A percentile compares a stretch with the other conserved stretches of the same genome.
Conservation (phyloP, 805 yeast genomes). For the Saccharomycopsis guyanensis region DNA sequence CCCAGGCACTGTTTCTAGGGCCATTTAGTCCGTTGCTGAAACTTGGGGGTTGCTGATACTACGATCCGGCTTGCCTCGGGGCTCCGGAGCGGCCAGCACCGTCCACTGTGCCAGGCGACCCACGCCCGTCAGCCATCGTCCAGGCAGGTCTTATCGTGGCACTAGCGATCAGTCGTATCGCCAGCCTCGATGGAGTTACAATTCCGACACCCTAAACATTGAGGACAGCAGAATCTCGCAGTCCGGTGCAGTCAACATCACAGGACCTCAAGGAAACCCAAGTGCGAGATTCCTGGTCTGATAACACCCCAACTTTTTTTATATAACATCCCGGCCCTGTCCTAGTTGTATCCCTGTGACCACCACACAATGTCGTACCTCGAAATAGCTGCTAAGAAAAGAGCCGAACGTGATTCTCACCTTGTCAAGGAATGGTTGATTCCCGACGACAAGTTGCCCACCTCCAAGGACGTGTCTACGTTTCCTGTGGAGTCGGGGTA, state of each 20-base stretch:
- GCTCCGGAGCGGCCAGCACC: too few relatives aligned
- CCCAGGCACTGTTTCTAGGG: too few relatives aligned
- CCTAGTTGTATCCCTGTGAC: background rate
- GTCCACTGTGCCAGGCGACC: too few relatives aligned
- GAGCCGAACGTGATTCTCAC: constrained; percentile 33
- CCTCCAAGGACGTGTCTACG: constrained; percentile 31
- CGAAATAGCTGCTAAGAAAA: constrained; percentile 36
- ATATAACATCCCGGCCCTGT: background rate
- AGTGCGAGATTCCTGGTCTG: background rate
- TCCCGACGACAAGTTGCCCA: constrained; percentile 29
- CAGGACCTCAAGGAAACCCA: constrained; percentile 1
- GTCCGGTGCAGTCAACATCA: background rate
- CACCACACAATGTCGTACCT: constrained; percentile 25
- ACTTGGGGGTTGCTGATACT: too few relatives aligned
- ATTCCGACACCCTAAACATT: background rate
- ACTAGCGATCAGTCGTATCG: too few relatives aligned
- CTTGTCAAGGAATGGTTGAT: constrained; percentile 41
- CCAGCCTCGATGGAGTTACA: too few relatives aligned
- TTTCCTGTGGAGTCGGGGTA: constrained; percentile 33
- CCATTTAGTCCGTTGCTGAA: too few relatives aligned
- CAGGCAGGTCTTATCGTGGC: too few relatives aligned
- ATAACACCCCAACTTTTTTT: background rate
- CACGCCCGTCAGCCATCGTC: too few relatives aligned
- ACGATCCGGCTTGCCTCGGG: too few relatives aligned
- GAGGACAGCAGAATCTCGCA: background rate